These are phyloP conservation scores for Pholiota conissans DNA, from an alignment of 768 basidiomycete species.

Conservation along the genomic window DNA sequence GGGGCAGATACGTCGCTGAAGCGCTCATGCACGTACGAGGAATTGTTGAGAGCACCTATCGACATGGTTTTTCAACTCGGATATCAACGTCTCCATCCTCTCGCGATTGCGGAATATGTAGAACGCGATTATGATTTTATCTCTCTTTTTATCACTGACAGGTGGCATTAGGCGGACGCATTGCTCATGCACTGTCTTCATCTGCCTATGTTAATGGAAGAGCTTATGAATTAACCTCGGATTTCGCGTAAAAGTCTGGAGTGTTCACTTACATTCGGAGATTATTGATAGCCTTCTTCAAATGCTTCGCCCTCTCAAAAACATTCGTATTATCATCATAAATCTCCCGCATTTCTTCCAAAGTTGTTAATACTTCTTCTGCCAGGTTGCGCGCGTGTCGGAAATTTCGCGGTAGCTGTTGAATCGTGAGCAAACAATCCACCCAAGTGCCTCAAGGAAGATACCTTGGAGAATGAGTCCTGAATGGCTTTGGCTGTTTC, in stretches of 20 bases:
- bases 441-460: not conserved
- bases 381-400: not conserved
- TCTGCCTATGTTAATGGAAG: not conserved
- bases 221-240: not conserved
- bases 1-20: not conserved
- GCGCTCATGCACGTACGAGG: not conserved
- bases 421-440: too few species aligned
- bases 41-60: not conserved
- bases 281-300: not conserved
- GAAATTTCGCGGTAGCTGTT: not conserved
- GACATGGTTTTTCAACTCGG: not conserved
- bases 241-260: not conserved
- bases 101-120: not conserved
- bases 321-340: not conserved
- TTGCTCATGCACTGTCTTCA: not conserved
- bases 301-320: not conserved
- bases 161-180: not conserved
- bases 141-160: not conserved
- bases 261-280: not conserved
- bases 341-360: not conserved
- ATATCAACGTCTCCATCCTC: not conserved
- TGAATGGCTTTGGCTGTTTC: too few species aligned
- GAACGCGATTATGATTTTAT: not conserved
- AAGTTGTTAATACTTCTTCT: not conserved
- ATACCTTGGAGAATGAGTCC: too few species aligned